Base-by-base conservation (phyloP, 371 early-diverging fungal species). In the Circinella umbellata region DNA sequence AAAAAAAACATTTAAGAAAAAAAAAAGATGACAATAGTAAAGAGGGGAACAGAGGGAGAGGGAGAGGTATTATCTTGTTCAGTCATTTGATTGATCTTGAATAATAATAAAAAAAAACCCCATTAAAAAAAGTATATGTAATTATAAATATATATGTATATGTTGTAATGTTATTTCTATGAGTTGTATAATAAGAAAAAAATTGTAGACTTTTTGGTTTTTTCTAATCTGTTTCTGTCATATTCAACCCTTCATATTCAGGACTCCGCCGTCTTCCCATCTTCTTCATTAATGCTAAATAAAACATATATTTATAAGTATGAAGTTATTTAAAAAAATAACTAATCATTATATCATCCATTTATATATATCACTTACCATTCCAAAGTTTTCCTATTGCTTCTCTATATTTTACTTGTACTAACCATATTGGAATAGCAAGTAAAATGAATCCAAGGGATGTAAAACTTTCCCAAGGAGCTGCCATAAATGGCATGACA, bases 401-500 rank as follows among this genome's bases (percentile, higher is more conserved):
- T 4, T 76, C 69, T 27, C 72, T 66, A 53, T 73, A 78, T 65
- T 83, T 83, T 53, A 85, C 85, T 61, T 79, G 74, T n/a, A 82
- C 59, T 15, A 80, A 68, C 85, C 85, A 87, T n/a, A 87, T 67
- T 15, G 87, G 87, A 61, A 87, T 73, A 20, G 84, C 81, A 8
- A 82, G 48, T 18, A 81, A 47, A 18, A 84, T 73, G 59, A 78
- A 79, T 13, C 80, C 75, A 34, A 85, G 42, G 0, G 85, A 83
- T 13, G 81, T 72, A 14, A 80, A 51, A 38, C 88, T 87, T 66
- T 89, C 87, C n/a, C 82, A 73, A 9, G 90, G 90, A 42, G 88
- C 88, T 38, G 80, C 82, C 6, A 86, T 76, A 75, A 90, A 89
- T 7, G 90, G 90, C 72, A 85, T 89, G 4, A 86, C 73, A 66